Conservation (phyloP, 139 green algal genomes). For the Chlorella sp. region DNA sequence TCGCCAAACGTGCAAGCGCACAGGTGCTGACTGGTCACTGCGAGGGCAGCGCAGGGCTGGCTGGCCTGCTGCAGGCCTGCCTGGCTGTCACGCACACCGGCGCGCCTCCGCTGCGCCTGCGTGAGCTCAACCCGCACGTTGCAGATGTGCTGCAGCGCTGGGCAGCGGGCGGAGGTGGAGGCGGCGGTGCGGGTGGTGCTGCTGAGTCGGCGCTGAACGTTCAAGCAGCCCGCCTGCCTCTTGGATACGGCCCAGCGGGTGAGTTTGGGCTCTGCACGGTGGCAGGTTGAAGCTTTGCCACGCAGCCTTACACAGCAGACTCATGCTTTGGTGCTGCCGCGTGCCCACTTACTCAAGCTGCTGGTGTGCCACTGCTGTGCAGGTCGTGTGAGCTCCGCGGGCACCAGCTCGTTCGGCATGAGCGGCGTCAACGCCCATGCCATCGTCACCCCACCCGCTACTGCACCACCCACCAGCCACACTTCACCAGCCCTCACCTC, state of each 20-base stretch:
- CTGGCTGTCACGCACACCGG: slow-evolving; percentile 7
- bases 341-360: no score
- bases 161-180: not conserved
- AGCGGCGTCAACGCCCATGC: slow-evolving; percentile 78
- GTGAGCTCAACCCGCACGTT: slow-evolving; percentile 70
- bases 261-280: no score
- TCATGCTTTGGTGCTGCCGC: no score
- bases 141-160: slow-evolving; percentile 7
- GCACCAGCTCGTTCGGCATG: slow-evolving; percentile 84
- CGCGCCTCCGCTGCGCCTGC: slow-evolving; percentile 51
- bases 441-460: slow-evolving; percentile 45
- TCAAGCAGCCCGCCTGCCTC: no score
- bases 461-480: not conserved
- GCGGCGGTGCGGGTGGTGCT: no score
- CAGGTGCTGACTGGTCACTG: slow-evolving; percentile 67
- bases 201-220: no score
- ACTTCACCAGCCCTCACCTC: not conserved
- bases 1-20: slow-evolving; percentile 34
- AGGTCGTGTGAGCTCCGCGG: no score
- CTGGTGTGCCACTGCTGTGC: no score
- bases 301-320: no score
- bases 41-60: slow-evolving; percentile 72
- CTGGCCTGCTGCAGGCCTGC: slow-evolving; percentile 58
- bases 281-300: no score
- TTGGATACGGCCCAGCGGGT: no score